Percentiles rank a stretch among this genome's conserved stretches.
These are phyloP conservation scores for Beverwykella pulmonaria DNA, from an alignment of 495 filamentous ascomycete species.

Conservation along the genomic window DNA sequence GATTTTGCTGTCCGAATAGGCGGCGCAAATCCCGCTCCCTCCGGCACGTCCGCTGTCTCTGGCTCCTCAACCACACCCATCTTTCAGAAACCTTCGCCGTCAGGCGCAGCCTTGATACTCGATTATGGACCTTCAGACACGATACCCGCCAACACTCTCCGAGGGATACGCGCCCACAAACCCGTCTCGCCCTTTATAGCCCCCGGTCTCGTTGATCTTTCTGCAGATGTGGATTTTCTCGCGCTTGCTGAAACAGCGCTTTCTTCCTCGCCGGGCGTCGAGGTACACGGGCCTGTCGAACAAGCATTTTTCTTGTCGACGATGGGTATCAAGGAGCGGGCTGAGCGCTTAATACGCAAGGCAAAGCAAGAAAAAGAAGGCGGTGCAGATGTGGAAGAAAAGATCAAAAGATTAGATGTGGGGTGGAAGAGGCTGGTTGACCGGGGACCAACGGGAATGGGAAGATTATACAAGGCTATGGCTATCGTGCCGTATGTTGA, in stretches of 20 bases:
- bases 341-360: constrained; percentile 62
- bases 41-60: constrained; percentile 53
- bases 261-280: constrained; percentile 71
- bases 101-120: constrained; percentile 85
- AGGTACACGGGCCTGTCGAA: constrained; percentile 90
- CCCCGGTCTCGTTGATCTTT: constrained; percentile 82
- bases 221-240: constrained; percentile 88
- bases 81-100: constrained; percentile 59
- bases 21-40: constrained; percentile 56
- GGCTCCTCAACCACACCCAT: constrained; percentile 13
- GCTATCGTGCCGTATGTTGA: constrained; percentile 81
- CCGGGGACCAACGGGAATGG: constrained; percentile 79
- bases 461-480: constrained; percentile 89
- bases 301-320: constrained; percentile 76
- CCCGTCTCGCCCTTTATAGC: constrained; percentile 73
- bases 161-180: constrained; percentile 77
- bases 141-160: constrained; percentile 82
- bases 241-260: constrained; percentile 81
- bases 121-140: constrained; percentile 84
- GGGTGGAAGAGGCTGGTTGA: constrained; percentile 81
- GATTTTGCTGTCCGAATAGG: constrained; percentile 84
- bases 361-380: constrained; percentile 37
- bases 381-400: constrained; percentile 28
- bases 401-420: constrained; percentile 63
- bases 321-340: constrained; percentile 82